Evolutionary conservation across 73 alveolate species (phyloP), one percentile per base, ranked within the genome.

Genomic region (Blepharisma stoltei): DNA sequence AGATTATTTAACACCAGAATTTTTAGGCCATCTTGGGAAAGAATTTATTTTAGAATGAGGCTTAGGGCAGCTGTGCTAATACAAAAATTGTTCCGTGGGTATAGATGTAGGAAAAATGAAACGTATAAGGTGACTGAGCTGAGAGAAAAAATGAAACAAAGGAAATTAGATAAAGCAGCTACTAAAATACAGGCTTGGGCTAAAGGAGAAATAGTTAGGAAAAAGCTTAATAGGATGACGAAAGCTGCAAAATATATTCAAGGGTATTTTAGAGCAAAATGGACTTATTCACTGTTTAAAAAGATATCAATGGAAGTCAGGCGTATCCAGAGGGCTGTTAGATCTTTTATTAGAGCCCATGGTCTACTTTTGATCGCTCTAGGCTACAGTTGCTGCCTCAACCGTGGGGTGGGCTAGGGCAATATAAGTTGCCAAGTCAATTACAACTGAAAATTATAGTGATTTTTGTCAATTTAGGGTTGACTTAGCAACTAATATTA

Each of bases 241-340:
- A 7, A 9, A 5, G 79, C 79, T 43, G 79, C 79, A 44, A 43
- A 9, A 43, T 14, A 69, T 9, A 69, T 69, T 20, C 65, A 69
- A 43, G 21, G 76, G 14, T 69, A 14, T 43, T 37, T 38, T 23
- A 9, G 79, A 14, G 11, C 60, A 18, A 44, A 69, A 25, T 14
- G 21, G n/a, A 14, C 41, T 11, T 20, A 46, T 14, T 18, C 25
- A 7, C 38, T 7, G n/a, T 69, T 18, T 43, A 9, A 14, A 8
- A 37, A 18, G 9, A 38, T 43, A 7, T n/a, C 20, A 44, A 69
- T n/a, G n/a, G 21, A n/a, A 44, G 76, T 69, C 25, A 25, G 11
- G 20, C 11, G 41, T 9, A 69, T 69, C 4, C 65, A 69, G 27
- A 18, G 54, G 27, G 18, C 65, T 7, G 60, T 69, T 9, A 23